Evolutionary conservation across 164 flowering plant species (phyloP), one percentile per base, ranked within the genome.

Genomic region (Aristolochia californica): DNA sequence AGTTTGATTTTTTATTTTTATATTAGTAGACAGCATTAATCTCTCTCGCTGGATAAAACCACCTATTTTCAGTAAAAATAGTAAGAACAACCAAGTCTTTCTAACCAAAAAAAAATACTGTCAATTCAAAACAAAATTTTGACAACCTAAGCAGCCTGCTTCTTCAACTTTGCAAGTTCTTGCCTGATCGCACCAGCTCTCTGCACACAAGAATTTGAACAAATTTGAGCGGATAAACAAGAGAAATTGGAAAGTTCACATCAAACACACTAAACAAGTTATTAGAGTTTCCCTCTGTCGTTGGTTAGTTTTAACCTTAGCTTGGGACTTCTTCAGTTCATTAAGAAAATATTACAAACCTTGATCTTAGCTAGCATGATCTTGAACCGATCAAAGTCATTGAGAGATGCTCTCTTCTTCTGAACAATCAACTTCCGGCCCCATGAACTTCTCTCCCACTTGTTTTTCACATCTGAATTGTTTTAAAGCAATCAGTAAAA

Each of bases 401-500:
- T 89, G 21, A 89, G 80, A 17, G 83, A 40, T 38, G 90, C 95
- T 50, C 97, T 85, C 58, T 70, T 80, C 83, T 83, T 82, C 77
- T 82, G 84, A 24, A 89, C 97, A 68, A 86, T 84, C 68, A 86
- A 67, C 74, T 86, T 89, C 70, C 90, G 80, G 16, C 95, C 95
- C 95, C 95, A 89, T 0, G 95, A 84, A 60, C 86, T 82, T 26
- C 61, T 80, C 64, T 87, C 97, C 95, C 95, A 90, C 72, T 80
- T 90, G 72, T 77, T 80, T 77, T 87, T 80, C 43, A 90, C 95
- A 81, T 90, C 95, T 90, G 71, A 53, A 51, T 65, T 44, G 13
- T 14, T 24, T 17, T 34, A 34, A 34, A 34, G 40, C 40, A 34
- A 34, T 2, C 5, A 2, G 40, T 34, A 34, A n/a, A 34, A 34